A percentile compares a stretch with the other conserved stretches of the same genome.
Conservation (phyloP, 2,329 filamentous ascomycete genomes). For the Phyllosticta paracitricarpa region DNA sequence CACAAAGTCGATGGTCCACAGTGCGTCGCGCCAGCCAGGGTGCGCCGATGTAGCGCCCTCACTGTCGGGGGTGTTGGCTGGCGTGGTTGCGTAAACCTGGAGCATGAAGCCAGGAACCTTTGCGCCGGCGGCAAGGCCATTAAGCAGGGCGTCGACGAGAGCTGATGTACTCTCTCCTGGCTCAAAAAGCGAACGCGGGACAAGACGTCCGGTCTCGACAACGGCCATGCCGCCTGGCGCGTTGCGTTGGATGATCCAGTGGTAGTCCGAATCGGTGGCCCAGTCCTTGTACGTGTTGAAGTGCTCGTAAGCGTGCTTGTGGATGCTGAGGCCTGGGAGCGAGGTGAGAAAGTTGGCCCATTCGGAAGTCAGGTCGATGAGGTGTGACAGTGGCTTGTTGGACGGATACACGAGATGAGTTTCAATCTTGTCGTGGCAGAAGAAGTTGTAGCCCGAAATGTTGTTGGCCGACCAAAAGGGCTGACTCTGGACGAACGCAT, state of each 20-base stretch:
- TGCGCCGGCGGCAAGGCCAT: conserved; percentile 17
- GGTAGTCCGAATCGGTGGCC: conserved; percentile 18
- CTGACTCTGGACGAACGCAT: conserved; percentile 23
- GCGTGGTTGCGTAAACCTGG: conserved; percentile 27
- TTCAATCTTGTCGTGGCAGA: conserved; percentile 22
- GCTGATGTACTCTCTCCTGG: conserved; percentile 13
- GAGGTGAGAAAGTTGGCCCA: conserved; percentile 22
- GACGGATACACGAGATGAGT: conserved; percentile 24
- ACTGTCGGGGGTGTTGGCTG: conserved; percentile 20
- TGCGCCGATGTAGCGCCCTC: conserved; percentile 23
- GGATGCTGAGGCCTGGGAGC: conserved; percentile 24
- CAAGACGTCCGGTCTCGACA: conserved; percentile 24
- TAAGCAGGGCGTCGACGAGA: conserved; percentile 22
- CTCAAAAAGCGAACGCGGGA: conserved; percentile 22
- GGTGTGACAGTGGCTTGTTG: conserved; percentile 15
- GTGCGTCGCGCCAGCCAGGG: conserved; percentile 21
- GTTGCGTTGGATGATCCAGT: conserved; percentile 22
- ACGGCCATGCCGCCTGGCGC: conserved; percentile 25
- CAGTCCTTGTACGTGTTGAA: conserved; percentile 24
- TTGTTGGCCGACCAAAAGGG: conserved; percentile 20
- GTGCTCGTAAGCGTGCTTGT: conserved; percentile 22
- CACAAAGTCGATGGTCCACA: conserved; percentile 18
- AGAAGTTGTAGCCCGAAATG: conserved; percentile 27
- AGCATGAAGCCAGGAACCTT: background rate
- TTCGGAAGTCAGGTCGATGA: conserved; percentile 20